Percentiles rank a stretch among this genome's conserved stretches.
Conservation (phyloP, 1,284 basidiomycete genomes). For the Cutaneotrichosporon dermatis region DNA sequence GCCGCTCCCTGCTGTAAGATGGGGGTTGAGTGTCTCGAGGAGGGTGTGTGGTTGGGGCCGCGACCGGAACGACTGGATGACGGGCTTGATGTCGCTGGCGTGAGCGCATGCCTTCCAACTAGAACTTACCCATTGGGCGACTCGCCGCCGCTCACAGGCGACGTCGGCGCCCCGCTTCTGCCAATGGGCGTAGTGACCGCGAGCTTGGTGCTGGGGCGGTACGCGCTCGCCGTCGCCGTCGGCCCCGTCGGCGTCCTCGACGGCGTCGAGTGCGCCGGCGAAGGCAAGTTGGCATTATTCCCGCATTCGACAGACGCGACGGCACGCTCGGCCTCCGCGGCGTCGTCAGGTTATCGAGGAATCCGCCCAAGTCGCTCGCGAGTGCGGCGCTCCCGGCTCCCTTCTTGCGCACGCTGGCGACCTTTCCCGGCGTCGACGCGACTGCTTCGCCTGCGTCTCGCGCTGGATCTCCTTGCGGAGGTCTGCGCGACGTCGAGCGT, state of each 20-base stretch:
- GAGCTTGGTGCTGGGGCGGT: conserved; percentile 20
- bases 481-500: conserved; percentile 44
- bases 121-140: conserved; percentile 16
- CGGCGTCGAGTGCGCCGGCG: conserved; percentile 23
- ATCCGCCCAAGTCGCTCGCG: conserved; percentile 39
- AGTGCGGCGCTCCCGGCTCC: conserved; percentile 11
- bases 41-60: conserved; percentile 38
- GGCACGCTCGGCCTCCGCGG: conserved; percentile 22
- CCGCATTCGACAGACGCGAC: conserved; percentile 21
- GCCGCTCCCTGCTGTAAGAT: conserved; percentile 27
- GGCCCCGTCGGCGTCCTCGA: conserved; percentile 7
- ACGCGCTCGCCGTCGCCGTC: conserved; percentile 18
- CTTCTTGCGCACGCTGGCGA: conserved; percentile 29
- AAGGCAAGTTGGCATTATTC: conserved; percentile 25
- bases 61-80: conserved; percentile 33
- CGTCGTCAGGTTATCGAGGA: conserved; percentile 40
- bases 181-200: conserved; percentile 25
- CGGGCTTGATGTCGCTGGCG: conserved; percentile 19
- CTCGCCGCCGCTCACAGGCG: conserved; percentile 34
- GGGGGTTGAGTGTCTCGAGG: conserved; percentile 47
- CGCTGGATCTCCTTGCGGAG: conserved; percentile 48
- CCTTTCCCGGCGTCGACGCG: conserved; percentile 14
- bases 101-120: neutral
- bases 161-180: conserved; percentile 24
- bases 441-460: conserved; percentile 39